Evolutionary conservation across 208 protist species (phyloP), one percentile per base, ranked within the genome.

Genomic region (Naegleria fowleri): DNA sequence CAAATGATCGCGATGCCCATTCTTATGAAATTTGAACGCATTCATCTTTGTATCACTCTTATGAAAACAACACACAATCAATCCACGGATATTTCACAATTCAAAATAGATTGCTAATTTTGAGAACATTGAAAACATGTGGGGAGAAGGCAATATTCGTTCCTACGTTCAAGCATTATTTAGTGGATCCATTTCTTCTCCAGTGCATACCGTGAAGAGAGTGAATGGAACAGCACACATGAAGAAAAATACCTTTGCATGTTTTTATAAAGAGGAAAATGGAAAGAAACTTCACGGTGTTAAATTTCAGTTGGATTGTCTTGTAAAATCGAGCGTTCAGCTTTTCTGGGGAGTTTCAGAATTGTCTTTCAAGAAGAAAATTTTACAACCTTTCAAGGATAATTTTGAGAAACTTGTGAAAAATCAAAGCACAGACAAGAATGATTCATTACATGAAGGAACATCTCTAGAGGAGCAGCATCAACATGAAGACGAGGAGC

Each of bases 161-260:
- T 40, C 83, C 9, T 86, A 86, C 48, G 40, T 86, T n/a, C 83
- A 86, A 48, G 83, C 83, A 86, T 29, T 86, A 29, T 86, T 86
- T 86, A 48, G 83, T 43, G 40, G 38, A 25, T 43, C 9, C 25
- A 86, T 86, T 48, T 0, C 11, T 38, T 86, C 83, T 33, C 83
- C 83, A 29, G 13, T 33, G 5, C 7, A 43, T 33, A 19, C 11
- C 5, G 33, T 86, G 29, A 86, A 86, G 16, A 86, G 83, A 86
- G 83, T 86, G 7, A 86, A 86, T 48, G 83, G 83, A 22, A 39
- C 33, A 48, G 15, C 48, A 9, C 83, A 86, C 41, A 6, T 86
- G n/a, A 39, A 86, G 16, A 86, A 86, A 29, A 86, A 43, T 86
- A 43, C 83, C 22, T 29, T 86, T 48, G 7, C 16, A 79, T 79